Conservation (phyloP, 179 eudicot genomes). For the Carnegiea gigantea region DNA sequence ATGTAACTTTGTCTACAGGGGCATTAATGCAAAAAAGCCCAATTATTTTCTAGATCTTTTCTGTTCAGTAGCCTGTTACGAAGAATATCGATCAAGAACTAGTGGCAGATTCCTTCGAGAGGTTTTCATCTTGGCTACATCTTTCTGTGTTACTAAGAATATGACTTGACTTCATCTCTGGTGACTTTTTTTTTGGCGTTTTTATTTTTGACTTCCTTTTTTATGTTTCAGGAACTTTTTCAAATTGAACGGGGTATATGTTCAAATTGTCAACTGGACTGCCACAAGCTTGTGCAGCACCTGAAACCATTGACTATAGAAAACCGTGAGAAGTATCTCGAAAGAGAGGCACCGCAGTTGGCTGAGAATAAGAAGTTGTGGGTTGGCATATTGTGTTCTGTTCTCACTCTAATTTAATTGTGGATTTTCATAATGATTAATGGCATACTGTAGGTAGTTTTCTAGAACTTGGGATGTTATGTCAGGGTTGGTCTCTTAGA, state of each 20-base stretch:
- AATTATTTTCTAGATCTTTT: constrained; percentile 86
- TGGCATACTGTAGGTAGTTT: constrained; percentile 2
- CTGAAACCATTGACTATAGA: constrained; percentile 57
- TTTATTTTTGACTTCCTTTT: constrained; percentile 7
- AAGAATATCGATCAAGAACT: constrained; percentile 74
- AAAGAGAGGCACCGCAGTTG: constrained; percentile 72
- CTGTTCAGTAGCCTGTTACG: constrained; percentile 74
- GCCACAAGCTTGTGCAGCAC: constrained; percentile 85
- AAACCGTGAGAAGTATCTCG: constrained; percentile 58
- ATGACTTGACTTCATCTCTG: constrained; percentile 12
- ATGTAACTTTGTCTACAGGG: constrained; percentile 47
- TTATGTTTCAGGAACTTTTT: constrained; percentile 72
- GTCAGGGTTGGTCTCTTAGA: background rate
- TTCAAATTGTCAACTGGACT: constrained; percentile 71
- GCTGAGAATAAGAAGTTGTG: constrained; percentile 61
- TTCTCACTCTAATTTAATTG: background rate
- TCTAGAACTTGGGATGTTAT: background rate
- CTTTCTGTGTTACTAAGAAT: constrained; percentile 2
- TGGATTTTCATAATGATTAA: background rate
- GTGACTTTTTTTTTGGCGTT: background rate
- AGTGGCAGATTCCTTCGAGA: constrained; percentile 76
- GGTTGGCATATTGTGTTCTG: constrained; percentile 30
- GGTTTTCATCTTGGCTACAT: constrained; percentile 41
- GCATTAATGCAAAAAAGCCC: constrained; percentile 64
- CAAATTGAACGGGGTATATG: constrained; percentile 86